A percentile compares a stretch with the other conserved stretches of the same genome.
These are phyloP conservation scores for Aspergillus affinis DNA, from an alignment of 495 filamentous ascomycete species.

Conservation along the genomic window DNA sequence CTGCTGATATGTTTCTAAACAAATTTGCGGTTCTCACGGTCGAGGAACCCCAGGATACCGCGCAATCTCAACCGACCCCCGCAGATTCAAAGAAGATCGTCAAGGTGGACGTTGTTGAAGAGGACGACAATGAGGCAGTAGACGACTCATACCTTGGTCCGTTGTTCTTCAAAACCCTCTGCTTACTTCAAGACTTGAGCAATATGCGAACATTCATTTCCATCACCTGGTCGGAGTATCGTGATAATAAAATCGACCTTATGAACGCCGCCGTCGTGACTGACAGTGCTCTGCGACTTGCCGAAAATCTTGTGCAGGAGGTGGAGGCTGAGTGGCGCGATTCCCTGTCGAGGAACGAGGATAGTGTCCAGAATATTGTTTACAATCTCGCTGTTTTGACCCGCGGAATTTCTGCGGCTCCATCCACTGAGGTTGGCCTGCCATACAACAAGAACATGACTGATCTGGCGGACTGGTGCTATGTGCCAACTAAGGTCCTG, in stretches of 20 bases:
- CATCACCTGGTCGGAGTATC: conserved; percentile 32
- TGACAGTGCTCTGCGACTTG: conserved; percentile 32
- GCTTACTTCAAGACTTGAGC: conserved; percentile 28
- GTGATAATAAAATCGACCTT: conserved; percentile 30
- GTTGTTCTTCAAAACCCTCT: conserved; percentile 30
- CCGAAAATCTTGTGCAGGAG: conserved; percentile 22
- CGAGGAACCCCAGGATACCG: conserved; percentile 30
- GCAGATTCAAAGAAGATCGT: conserved; percentile 24
- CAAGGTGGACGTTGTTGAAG: conserved; percentile 25
- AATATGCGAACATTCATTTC: conserved; percentile 29
- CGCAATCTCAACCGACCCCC: conserved; percentile 10
- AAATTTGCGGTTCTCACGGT: conserved; percentile 33
- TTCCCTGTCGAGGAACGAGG: conserved; percentile 10
- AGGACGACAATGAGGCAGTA: conserved; percentile 25
- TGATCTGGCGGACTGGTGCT: conserved; percentile 31
- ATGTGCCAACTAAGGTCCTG: conserved; percentile 24
- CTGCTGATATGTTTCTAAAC: conserved; percentile 24
- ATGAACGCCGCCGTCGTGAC: conserved; percentile 35
- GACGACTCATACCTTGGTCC: conserved; percentile 18
- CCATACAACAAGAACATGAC: conserved; percentile 33
- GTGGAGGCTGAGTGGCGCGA: conserved; percentile 21
- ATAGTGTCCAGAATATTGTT: conserved; percentile 22
- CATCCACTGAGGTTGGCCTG: conserved; percentile 28
- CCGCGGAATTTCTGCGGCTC: conserved; percentile 18
- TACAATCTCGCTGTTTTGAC: conserved; percentile 16